Conservation (phyloP, 345 rosid genomes). For the Streptanthus diversifolius region DNA sequence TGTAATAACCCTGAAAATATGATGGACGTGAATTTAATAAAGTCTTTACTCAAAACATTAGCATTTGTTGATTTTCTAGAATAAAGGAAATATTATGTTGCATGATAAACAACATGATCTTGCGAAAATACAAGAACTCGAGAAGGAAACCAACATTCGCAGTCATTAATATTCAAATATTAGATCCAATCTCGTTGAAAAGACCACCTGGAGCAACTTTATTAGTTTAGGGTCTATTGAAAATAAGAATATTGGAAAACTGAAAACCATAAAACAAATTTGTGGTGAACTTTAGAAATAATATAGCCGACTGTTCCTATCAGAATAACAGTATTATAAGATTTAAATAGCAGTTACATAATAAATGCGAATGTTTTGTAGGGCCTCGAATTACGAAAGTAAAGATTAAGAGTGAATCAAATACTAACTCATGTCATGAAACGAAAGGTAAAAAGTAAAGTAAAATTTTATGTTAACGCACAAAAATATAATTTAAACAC, state of each 20-base stretch:
- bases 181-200: neutral
- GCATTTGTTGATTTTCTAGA: neutral
- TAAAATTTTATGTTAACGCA: neutral
- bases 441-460: neutral
- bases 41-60: neutral
- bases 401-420: neutral
- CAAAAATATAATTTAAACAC: neutral
- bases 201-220: neutral
- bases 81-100: neutral
- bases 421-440: neutral
- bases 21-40: neutral
- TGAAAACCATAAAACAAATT: neutral
- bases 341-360: neutral
- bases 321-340: neutral
- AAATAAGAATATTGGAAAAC: neutral
- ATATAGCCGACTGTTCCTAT: neutral
- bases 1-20: neutral
- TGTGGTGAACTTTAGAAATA: neutral
- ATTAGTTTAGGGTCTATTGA: neutral
- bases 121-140: neutral
- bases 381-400: neutral
- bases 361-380: conserved; percentile 20
- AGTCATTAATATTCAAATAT: neutral
- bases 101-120: neutral
- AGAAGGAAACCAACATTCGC: conserved; percentile 10